These are phyloP conservation scores for Ajuga chamaepitys DNA, from an alignment of 257 asterid species.

Conservation along the genomic window DNA sequence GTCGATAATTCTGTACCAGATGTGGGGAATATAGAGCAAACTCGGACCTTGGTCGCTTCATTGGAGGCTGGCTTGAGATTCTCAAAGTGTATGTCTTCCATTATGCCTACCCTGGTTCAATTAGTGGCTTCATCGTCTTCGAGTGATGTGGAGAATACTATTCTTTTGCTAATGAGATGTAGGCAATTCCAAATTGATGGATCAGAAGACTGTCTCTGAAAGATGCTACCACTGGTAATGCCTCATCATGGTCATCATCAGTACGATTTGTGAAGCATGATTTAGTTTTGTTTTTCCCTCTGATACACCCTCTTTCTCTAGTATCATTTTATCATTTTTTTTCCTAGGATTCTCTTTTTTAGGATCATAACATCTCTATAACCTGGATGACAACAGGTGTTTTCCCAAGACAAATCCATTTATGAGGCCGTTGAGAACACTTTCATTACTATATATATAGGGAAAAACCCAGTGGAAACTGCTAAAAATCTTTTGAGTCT, in stretches of 20 bases:
- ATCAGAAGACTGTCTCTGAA: constrained; percentile 87
- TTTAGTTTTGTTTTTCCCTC: not conserved
- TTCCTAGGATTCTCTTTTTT: not conserved
- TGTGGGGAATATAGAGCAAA: constrained; percentile 92
- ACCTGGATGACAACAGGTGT: constrained; percentile 49
- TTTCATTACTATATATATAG: constrained; percentile 68
- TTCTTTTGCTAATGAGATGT: constrained; percentile 94
- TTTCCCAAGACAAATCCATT: constrained; percentile 92
- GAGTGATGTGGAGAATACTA: constrained; percentile 83
- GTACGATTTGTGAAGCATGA: not conserved
- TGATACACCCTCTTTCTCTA: not conserved
- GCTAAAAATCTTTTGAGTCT: constrained; percentile 87
- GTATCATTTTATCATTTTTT: constrained; percentile 5
- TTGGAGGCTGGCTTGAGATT: constrained; percentile 88
- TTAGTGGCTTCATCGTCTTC: constrained; percentile 98
- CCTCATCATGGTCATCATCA: constrained; percentile 15
- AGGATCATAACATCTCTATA: not conserved
- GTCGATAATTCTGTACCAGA: constrained; percentile 68
- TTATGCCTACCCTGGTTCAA: constrained; percentile 84
- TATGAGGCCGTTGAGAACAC: constrained; percentile 98
- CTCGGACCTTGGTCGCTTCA: constrained; percentile 92
- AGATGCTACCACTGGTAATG: constrained; percentile 97
- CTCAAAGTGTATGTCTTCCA: constrained; percentile 68
- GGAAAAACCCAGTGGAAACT: constrained; percentile 73
- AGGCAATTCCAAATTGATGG: constrained; percentile 91